Percentiles rank a stretch among this genome's conserved stretches.
Evolutionary conservation across 192 early-diverging fungal species (phyloP).

Genomic region (Linderina pennispora): DNA sequence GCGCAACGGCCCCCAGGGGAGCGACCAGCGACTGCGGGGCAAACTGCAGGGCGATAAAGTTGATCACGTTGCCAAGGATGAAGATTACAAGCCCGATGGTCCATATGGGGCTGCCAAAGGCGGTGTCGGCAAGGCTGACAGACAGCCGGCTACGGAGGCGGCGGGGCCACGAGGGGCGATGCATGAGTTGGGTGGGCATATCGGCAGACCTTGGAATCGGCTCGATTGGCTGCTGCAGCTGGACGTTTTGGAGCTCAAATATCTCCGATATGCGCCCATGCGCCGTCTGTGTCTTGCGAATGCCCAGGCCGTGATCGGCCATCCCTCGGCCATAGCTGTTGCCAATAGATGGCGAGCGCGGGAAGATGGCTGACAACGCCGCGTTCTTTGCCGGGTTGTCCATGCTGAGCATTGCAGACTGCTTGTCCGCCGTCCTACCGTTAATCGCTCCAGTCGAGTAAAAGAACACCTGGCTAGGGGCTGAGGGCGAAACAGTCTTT

Average conservation of each 20-base stretch:
- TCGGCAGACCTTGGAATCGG: too few relatives aligned
- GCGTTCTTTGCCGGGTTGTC: not conserved
- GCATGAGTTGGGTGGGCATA: too few relatives aligned
- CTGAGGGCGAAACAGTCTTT: not conserved
- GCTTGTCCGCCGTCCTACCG: too few relatives aligned
- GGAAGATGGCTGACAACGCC: too few relatives aligned
- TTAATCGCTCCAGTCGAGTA: constrained; percentile 3
- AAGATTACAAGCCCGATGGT: constrained; percentile 63
- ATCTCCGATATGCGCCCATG: too few relatives aligned
- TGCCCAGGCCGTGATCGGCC: too few relatives aligned
- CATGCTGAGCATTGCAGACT: too few relatives aligned
- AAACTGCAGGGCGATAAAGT: constrained; percentile 71
- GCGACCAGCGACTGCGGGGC: constrained; percentile 77
- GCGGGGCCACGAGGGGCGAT: not conserved
- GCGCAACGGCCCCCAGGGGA: constrained; percentile 67
- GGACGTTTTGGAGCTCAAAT: too few relatives aligned
- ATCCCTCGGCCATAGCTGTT: too few relatives aligned
- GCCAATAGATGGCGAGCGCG: too few relatives aligned
- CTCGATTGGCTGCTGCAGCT: too few relatives aligned
- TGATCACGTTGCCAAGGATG: constrained; percentile 62
- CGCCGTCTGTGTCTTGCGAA: too few relatives aligned
- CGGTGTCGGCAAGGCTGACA: constrained; percentile 4
- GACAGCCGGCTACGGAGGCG: not conserved
- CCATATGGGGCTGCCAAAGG: constrained; percentile 48
- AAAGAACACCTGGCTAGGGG: constrained; percentile 7